Evolutionary conservation across 108 stramenopile genomes (phyloP).

Genomic region (Heterococcus sp.): DNA sequence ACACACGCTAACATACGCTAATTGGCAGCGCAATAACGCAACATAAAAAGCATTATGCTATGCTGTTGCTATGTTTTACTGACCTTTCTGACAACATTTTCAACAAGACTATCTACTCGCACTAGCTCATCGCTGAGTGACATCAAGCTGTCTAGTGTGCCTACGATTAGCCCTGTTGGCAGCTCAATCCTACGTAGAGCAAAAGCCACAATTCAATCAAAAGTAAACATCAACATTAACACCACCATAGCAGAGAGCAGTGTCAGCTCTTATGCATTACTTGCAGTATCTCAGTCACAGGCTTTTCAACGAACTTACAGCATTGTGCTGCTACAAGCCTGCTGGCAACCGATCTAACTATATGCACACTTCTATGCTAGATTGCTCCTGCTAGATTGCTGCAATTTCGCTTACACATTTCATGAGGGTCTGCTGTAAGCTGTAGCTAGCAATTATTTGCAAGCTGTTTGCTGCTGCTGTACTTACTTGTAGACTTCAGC

Average conservation of each 20-base stretch:
- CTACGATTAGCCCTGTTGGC: conserved; percentile 5
- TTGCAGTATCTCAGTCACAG: not conserved
- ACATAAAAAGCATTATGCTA: no score
- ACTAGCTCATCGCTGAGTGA: conserved; percentile 37
- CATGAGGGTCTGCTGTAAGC: no score
- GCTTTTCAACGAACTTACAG: not conserved
- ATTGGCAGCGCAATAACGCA: no score
- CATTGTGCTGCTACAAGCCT: not conserved
- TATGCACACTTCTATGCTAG: not conserved
- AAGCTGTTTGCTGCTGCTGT: not conserved
- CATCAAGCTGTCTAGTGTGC: conserved; percentile 41
- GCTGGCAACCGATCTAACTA: not conserved
- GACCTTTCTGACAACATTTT: conserved; percentile 41
- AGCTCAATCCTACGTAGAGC: not conserved
- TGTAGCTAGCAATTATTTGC: not conserved
- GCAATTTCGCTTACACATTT: no score
- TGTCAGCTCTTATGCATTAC: not conserved
- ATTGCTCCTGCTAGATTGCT: no score
- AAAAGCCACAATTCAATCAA: not conserved
- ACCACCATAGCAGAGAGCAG: not conserved
- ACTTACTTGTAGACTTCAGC: not conserved
- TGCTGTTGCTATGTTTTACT: not conserved
- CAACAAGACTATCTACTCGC: conserved; percentile 41
- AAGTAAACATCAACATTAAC: not conserved
- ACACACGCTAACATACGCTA: no score